Evolutionary conservation across 148 eudicot species (phyloP), one percentile per base, ranked within the genome.

Genomic region (Rhododendron henanense): DNA sequence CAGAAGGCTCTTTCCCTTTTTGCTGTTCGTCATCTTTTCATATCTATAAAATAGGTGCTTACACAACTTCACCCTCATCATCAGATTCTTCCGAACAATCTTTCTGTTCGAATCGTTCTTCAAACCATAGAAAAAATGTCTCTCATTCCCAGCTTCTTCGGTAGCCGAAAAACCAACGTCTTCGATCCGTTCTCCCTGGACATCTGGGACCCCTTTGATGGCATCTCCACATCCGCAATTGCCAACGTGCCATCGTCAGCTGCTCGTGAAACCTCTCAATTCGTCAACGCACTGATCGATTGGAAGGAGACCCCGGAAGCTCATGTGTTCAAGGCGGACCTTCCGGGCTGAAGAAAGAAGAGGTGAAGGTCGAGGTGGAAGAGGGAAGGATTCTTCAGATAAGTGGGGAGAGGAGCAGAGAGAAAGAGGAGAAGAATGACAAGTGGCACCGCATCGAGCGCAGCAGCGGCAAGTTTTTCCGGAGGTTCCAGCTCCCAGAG

Each of bases 371-470:
- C 1, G 50, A 77, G 53, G 80, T 77, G 80, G 80, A 77, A 77
- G 80, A 77, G 51, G 80, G 51, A 3, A 44, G 80, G 9, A 44
- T 77, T 44, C 80, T 77, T 44, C 50, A 77, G 80, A 77, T 77
- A 77, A 77, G 80, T 39, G 80, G 80, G 80, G 80, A 44, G 80
- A 77, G 80, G 51, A 77, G 80, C 80, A 77, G 48, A 3, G 80
- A 41, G 80, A 10, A 77, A 45, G 80, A 77, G 80, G 80, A 77
- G 50, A 77, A 77, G 80, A 77, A 77, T 21, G 80, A 77, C 80
- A 77, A 44, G 80, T 77, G 80, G 80, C 80, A 77, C 80, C 48
- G 80, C 28, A 3, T 77, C 19, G 80, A 77, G 80, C 48, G 50
- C 5, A 44, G 15, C 80, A 39, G 80, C 33, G 80, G 80, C 28